Conservation (phyloP, 2,329 filamentous ascomycete genomes). For the Dendrostoma leiphaemia region DNA sequence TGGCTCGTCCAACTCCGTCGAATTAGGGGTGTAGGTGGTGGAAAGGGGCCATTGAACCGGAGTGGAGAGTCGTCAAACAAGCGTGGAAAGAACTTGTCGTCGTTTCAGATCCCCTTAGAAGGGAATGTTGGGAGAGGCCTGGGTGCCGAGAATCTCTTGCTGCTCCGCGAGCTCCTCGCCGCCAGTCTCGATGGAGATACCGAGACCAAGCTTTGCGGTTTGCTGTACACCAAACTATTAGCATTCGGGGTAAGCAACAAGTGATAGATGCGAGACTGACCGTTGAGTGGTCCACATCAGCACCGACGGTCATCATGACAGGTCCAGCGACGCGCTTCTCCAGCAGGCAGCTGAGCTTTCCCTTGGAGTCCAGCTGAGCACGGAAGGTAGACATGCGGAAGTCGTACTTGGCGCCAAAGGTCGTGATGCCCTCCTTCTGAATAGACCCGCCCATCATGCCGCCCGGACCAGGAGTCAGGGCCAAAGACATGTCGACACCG, state of each 20-base stretch:
- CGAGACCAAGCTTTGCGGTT: slow-evolving; percentile 90
- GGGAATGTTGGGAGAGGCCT: slow-evolving; percentile 59
- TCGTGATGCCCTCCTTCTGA: slow-evolving; percentile 84
- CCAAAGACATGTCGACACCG: slow-evolving; percentile 90
- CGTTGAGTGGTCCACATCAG: slow-evolving; percentile 93
- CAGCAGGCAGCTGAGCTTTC: slow-evolving; percentile 86
- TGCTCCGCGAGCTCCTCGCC: slow-evolving; percentile 85
- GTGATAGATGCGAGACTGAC: slow-evolving; percentile 53
- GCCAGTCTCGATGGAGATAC: slow-evolving; percentile 85
- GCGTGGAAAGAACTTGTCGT: not conserved
- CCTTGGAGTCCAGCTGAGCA: slow-evolving; percentile 91
- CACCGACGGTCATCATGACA: slow-evolving; percentile 90
- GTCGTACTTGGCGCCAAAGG: slow-evolving; percentile 95
- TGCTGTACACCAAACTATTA: slow-evolving; percentile 57
- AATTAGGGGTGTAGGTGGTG: slow-evolving; percentile 9
- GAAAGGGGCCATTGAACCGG: slow-evolving; percentile 18
- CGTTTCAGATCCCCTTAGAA: slow-evolving; percentile 49
- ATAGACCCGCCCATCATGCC: slow-evolving; percentile 73
- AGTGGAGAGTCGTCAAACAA: slow-evolving; percentile 23
- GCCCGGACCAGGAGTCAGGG: slow-evolving; percentile 65
- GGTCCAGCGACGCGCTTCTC: slow-evolving; percentile 95
- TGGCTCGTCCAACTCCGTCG: slow-evolving; percentile 10
- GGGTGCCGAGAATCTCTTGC: slow-evolving; percentile 61
- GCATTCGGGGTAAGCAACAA: slow-evolving; percentile 9
- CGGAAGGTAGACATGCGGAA: slow-evolving; percentile 95